Evolutionary conservation across 371 early-diverging fungal genomes (phyloP), one percentile per base, ranked within the genome.

Genomic region (Neoconidiobolus thromboides): DNA sequence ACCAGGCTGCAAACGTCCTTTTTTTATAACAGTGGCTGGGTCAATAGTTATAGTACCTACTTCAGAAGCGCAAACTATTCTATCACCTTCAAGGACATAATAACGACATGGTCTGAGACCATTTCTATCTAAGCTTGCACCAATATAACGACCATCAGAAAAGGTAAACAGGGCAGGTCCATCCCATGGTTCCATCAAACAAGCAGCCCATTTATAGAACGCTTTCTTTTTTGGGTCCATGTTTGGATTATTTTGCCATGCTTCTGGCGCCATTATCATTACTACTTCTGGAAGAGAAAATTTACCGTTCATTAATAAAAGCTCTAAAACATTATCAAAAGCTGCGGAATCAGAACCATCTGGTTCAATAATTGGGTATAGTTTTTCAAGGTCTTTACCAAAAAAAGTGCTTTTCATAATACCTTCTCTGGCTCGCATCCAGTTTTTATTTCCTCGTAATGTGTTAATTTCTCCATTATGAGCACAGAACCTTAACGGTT

Each of bases 391-490:
- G 39, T 88, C 83, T 2, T 75, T 65, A 51, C 82, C 85, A 70
- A 95, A 93, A 42, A 76, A 76, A 43, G 76, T 78, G 9, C 87
- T 87, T 51, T 77, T 70, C 81, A 96, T 85, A 63, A 91, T 80
- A 60, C 96, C 93, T 70, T 95, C 94, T 47, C 95, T 84, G 51
- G 97, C 90, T 41, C 93, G 83, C 94, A 94, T 95, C 93, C 95
- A 94, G 76, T 94, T 95, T 72, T 91, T 93, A 80, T 96, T 96
- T 47, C 97, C 97, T 59, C 92, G 83, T 42, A 96, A 78, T 3
- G 97, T 95, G 70, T 96, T 96, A 68, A 96, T 96, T 71, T 96
- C 96, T 71, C 93, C 96, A 68, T 96, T 96, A 76, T 96, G 97
- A 50, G 95, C 97, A 66, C 86, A 86, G 87, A 86, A 87, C 63